A percentile compares a stretch with the other conserved stretches of the same genome.
These are phyloP conservation scores for Symbiodinium natans DNA, from an alignment of 73 alveolate genomes.

Conservation along the genomic window DNA sequence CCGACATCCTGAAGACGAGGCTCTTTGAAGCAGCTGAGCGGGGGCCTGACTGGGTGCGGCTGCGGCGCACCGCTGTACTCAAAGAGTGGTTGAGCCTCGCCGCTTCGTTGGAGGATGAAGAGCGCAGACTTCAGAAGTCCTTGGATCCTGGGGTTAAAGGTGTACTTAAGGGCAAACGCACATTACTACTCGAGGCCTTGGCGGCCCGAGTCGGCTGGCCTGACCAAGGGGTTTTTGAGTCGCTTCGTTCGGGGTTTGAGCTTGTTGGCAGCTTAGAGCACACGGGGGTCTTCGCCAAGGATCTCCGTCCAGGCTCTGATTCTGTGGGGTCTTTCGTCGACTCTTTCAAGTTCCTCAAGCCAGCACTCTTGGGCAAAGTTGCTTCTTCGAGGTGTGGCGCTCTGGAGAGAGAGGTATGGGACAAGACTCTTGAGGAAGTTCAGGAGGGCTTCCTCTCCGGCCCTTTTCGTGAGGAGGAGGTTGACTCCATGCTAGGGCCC, in stretches of 20 bases:
- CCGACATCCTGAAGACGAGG: neutral
- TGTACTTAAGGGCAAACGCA: neutral
- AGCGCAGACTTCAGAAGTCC: neutral
- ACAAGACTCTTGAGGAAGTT: neutral
- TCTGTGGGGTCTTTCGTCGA: neutral
- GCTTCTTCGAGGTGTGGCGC: neutral
- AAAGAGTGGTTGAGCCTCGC: neutral
- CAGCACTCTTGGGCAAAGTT: neutral
- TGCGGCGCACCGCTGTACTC: neutral
- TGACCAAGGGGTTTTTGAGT: neutral
- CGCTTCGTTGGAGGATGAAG: neutral
- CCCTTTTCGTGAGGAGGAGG: neutral
- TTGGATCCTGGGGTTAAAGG: neutral
- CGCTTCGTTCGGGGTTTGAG: neutral
- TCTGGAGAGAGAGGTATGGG: neutral
- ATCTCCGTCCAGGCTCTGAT: neutral
- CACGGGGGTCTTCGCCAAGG: neutral
- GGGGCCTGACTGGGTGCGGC: neutral
- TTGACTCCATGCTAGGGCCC: neutral
- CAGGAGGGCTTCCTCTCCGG: neutral
- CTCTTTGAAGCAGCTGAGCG: neutral
- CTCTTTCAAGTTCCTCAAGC: neutral
- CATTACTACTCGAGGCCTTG: too few relatives aligned
- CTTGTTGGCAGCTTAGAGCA: neutral
- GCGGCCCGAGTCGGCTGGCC: neutral